Evolutionary conservation across 805 yeast genomes (phyloP), one percentile per base, ranked within the genome.

Genomic region (Vanderwaltozyma verrucispora): DNA sequence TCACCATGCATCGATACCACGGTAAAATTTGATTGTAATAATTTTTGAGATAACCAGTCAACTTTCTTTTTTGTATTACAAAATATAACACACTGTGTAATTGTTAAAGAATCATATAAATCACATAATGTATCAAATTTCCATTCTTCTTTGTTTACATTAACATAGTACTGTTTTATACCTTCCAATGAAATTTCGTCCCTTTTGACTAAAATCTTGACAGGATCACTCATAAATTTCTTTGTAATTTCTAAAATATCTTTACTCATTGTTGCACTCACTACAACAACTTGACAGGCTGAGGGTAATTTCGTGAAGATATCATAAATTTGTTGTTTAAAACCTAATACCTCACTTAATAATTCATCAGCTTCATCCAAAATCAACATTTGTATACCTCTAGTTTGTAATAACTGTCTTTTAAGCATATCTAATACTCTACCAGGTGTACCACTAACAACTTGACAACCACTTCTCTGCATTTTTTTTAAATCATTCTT

Each of bases 361-460:
- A 92, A 67, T 64, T 92, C 96, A 68, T 92, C 98, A 15, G 98
- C 98, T 65, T 92, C 98, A 64, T 92, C 98, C 53, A 92, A 67
- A 46, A 92, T 75, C 48, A 89, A 68, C 83, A 92, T 80, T 68
- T 88, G 86, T 48, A 87, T 70, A 53, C 78, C 72, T 49, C 87
- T 76, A 13, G 92, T 75, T 45, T 70, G 68, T 51, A 92, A 68
- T 50, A 71, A 71, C 48, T 94, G 76, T 62, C 96, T 75, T 56
- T 83, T 83, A 46, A 92, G 77, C 81, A 92, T 77, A 65, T 92
- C 98, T 44, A 73, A 63, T 28, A 89, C 95, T 56, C 98, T 74
- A 39, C 98, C 98, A 25, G 98, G 98, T 11, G 98, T 92, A 36
- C 98, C 98, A 59, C 92, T 88, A 29, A 92, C 84, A 29, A 92